Evolutionary conservation across 352 stramenopile genomes (phyloP), one percentile per base, ranked within the genome.

Genomic region (Phytophthora macrochlamydospora): DNA sequence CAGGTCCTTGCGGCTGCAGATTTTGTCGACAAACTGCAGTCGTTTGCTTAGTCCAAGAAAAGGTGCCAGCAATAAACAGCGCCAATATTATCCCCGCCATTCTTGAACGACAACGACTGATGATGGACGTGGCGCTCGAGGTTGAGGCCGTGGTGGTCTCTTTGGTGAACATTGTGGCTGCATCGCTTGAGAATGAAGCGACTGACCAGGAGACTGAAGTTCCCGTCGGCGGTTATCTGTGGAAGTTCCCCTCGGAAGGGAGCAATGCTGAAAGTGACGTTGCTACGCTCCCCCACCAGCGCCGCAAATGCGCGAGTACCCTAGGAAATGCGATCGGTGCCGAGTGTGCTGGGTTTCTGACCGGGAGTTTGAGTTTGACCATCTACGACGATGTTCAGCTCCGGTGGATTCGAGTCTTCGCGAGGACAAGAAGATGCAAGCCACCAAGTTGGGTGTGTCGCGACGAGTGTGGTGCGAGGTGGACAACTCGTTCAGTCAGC

Each of bases 171-270:
- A 52, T 59, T 53, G 64, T 72, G 12, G 30, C 56, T 29, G 35
- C 45, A 12, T 62, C 57, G 3, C 32, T 55, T 52, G 43, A 43
- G 32, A 4, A 9, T 44, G 13, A 51, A 28, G 51, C 58, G n/a
- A 43, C 11, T 45, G 29, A 3, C 33, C 42, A 55, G 56, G 53
- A 56, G 38, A 37, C 33, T 4, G 40, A 71, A 24, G 66, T 71
- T 24, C 35, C 59, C 7, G 58, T 72, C 6, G 45, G 51, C 42
- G 54, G 60, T 0, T 80, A 75, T 52, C 58, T 91, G 30, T 90
- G 83, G 83, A 91, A 91, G 52, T 91, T 87, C 52, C 83, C 83
- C 1, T 90, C 80, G 1, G 82, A 91, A 69, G 82, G 80, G 18
- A 89, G 71, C 56, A 88, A 88, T 46, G 51, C 55, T 12, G 18